Base-by-base conservation (phyloP, 1,139 yeast genomes). In the Geotrichum reessii region DNA sequence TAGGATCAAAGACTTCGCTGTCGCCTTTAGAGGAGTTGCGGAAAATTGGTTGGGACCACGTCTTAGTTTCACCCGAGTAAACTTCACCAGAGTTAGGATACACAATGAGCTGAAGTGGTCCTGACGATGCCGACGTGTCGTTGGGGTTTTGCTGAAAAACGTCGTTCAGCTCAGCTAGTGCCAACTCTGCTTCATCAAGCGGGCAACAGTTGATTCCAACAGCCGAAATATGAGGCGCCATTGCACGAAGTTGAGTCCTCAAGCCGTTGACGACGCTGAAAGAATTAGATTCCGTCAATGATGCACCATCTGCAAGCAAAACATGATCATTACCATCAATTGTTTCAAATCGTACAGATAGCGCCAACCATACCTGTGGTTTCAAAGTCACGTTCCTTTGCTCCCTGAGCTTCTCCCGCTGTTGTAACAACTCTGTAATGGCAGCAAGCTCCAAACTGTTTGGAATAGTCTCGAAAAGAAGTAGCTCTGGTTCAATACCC, bases 381-480 rank as follows among this genome's bases (percentile, higher is more conserved):
- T 28, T 28, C 9, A 7, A 6, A 7, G 9, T 28, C 31, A 9
- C 8, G 8, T 28, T 6, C 42, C n/a, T 22, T 24, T 25, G 27
- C 37, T 25, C 8, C 12, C 19, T 37, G 3, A 22, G 7, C 9
- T 44, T 25, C 42, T 14, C 12, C 31, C 2, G 46, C 28, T 51
- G 49, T 22, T n/a, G 11, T 6, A 54, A n/a, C 19, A 76, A 58
- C 8, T 65, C 61, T 1, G 72, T 57, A 12, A 79, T 53, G 2
- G 71, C 73, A 63, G 74, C 69, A 28, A 84, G 68, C 69, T 86
- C 93, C 44, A 63, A 62, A 25, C 77, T 67, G 58, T 75, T 79
- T 1, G 92, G 91, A 14, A 86, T 78, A 0, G 93, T 86, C 67
- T 86, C 93, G 59, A 85, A 73, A 0, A 81, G 83, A n/a, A 86